A percentile compares a stretch with the other conserved stretches of the same genome.
Evolutionary conservation across 306 rosid species (phyloP).

Genomic region (Sicyos baderoa): DNA sequence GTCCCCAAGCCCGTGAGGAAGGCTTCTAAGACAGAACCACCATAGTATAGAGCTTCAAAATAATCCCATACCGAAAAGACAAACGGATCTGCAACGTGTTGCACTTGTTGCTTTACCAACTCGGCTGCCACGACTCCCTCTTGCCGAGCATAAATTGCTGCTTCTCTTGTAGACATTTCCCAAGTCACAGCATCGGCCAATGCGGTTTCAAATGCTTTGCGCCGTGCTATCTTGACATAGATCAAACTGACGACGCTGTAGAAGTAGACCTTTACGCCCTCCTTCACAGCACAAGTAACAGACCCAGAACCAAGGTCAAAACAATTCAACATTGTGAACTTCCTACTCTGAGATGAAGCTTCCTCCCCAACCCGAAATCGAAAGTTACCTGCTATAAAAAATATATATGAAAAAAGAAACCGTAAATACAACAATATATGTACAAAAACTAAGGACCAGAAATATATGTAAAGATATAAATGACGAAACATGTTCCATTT

Average conservation of each 20-base stretch:
- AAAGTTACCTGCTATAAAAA: slow-evolving; percentile 66
- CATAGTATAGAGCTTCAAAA: slow-evolving; percentile 75
- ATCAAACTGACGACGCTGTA: slow-evolving; percentile 55
- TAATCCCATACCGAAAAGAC: slow-evolving; percentile 90
- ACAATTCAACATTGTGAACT: slow-evolving; percentile 60
- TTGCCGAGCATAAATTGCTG: slow-evolving; percentile 51
- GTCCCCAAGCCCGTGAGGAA: slow-evolving; percentile 68
- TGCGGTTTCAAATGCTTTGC: slow-evolving; percentile 40
- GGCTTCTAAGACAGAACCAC: slow-evolving; percentile 62
- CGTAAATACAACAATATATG: background rate
- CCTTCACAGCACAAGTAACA: slow-evolving; percentile 63
- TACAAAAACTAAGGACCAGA: background rate
- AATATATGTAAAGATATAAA: background rate
- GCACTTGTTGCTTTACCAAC: slow-evolving; percentile 50
- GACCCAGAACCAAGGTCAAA: slow-evolving; percentile 67
- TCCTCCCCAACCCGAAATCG: slow-evolving; percentile 74
- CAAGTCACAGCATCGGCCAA: slow-evolving; percentile 46
- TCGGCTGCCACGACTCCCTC: slow-evolving; percentile 74
- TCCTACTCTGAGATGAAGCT: slow-evolving; percentile 62
- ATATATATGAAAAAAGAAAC: background rate
- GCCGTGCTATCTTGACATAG: slow-evolving; percentile 57
- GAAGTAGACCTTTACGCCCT: slow-evolving; percentile 64
- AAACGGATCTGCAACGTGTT: slow-evolving; percentile 61
- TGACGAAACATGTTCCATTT: background rate
- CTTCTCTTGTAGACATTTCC: slow-evolving; percentile 38